Percentiles rank a stretch among this genome's conserved stretches.
Conservation (phyloP, 2,329 filamentous ascomycete genomes). For the Fusarium siculi region DNA sequence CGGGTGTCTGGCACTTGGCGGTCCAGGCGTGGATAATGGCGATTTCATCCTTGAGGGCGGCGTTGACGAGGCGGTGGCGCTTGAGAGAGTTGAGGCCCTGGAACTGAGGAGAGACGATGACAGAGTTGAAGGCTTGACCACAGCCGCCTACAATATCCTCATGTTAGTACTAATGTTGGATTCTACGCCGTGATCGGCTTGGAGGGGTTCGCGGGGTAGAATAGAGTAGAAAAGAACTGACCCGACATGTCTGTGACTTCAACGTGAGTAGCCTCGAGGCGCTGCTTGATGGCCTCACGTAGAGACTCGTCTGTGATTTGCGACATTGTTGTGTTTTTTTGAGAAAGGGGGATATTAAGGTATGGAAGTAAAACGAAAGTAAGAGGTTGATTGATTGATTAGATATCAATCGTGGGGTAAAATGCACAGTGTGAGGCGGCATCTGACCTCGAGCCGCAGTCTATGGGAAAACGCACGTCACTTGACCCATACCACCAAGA, state of each 20-base stretch:
- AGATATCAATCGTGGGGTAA: slow-evolving; percentile 47
- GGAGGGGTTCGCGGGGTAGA: slow-evolving; percentile 24
- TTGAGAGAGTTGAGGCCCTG: slow-evolving; percentile 80
- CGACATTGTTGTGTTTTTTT: slow-evolving; percentile 53
- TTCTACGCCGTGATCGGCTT: slow-evolving; percentile 14
- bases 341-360: neutral
- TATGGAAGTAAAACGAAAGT: slow-evolving; percentile 35
- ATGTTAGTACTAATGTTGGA: slow-evolving; percentile 3
- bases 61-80: slow-evolving; percentile 87
- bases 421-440: slow-evolving; percentile 29
- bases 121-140: slow-evolving; percentile 68
- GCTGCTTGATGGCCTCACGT: slow-evolving; percentile 73
- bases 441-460: neutral
- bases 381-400: slow-evolving; percentile 47
- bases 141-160: slow-evolving; percentile 62
- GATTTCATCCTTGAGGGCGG: slow-evolving; percentile 85
- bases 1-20: slow-evolving; percentile 90
- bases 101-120: slow-evolving; percentile 74
- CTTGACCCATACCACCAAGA: neutral
- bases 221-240: slow-evolving; percentile 54
- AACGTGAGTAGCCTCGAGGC: slow-evolving; percentile 80
- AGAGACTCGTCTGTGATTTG: slow-evolving; percentile 79
- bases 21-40: slow-evolving; percentile 94
- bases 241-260: slow-evolving; percentile 94
- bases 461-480: neutral